These are phyloP conservation scores for Rhodotorula glutinis DNA, from an alignment of 1,284 basidiomycete species.

Conservation along the genomic window DNA sequence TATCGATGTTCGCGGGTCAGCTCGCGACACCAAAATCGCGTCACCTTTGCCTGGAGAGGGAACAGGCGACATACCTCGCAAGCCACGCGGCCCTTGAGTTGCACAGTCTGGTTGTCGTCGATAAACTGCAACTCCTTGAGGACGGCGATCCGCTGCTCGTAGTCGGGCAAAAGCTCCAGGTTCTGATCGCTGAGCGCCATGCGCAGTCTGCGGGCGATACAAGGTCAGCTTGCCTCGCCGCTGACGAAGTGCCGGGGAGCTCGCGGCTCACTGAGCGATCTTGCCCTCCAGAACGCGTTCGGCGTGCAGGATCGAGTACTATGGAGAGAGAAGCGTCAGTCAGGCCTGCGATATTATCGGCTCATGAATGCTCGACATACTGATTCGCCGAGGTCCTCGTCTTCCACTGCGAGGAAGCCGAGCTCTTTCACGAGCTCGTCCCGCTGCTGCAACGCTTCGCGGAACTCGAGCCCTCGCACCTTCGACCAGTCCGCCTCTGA, in stretches of 20 bases:
- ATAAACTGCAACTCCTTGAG: slow-evolving; percentile 89
- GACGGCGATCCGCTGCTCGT: slow-evolving; percentile 88
- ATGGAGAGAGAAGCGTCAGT: not conserved
- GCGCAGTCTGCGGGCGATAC: slow-evolving; percentile 54
- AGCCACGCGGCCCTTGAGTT: slow-evolving; percentile 94
- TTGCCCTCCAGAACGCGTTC: slow-evolving; percentile 69
- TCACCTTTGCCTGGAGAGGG: too few species aligned
- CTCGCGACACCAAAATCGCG: too few species aligned
- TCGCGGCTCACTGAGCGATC: slow-evolving; percentile 56
- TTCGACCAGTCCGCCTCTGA: slow-evolving; percentile 68
- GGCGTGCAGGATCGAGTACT: slow-evolving; percentile 74
- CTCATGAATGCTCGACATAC: slow-evolving; percentile 52
- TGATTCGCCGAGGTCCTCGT: slow-evolving; percentile 62
- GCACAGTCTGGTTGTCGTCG: slow-evolving; percentile 87
- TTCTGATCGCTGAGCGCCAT: slow-evolving; percentile 91
- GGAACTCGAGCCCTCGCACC: slow-evolving; percentile 83
- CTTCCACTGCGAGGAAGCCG: slow-evolving; percentile 29
- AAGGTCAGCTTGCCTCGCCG: not conserved
- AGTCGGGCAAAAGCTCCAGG: slow-evolving; percentile 92
- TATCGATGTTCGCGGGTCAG: not conserved
- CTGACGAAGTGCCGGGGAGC: not conserved
- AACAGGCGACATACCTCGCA: slow-evolving; percentile 72
- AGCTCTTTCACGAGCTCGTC: slow-evolving; percentile 54
- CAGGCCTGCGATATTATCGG: too few species aligned
- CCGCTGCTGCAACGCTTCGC: slow-evolving; percentile 70